These are phyloP conservation scores for Gaillardinia entomophila DNA, from an alignment of 805 yeast genomes.

Conservation along the genomic window DNA sequence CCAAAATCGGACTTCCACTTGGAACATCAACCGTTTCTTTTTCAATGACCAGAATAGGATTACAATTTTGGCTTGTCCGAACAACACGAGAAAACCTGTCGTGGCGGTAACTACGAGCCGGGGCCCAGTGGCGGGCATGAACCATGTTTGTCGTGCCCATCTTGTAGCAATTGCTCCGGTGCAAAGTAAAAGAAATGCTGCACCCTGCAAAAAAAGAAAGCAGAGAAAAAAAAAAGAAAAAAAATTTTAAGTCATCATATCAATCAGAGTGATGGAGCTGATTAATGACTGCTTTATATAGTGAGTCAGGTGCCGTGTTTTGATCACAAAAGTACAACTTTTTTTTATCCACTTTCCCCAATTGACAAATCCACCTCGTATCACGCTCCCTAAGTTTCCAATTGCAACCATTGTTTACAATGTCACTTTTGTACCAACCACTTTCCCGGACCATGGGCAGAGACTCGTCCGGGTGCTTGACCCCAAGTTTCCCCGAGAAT, in stretches of 20 bases:
- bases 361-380: too few species aligned
- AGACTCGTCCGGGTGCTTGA: slow-evolving; percentile 23
- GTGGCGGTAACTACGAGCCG: too few species aligned
- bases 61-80: too few species aligned
- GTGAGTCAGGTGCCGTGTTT: background rate
- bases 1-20: background rate
- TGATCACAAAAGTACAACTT: background rate
- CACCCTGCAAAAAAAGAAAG: slow-evolving; percentile 4
- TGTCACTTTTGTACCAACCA: slow-evolving; percentile 31
- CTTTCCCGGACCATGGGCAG: slow-evolving; percentile 21
- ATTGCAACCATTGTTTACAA: slow-evolving; percentile 4
- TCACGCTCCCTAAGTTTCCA: too few species aligned
- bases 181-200: slow-evolving; percentile 12
- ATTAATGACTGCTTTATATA: slow-evolving; percentile 4
- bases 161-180: too few species aligned
- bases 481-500: slow-evolving; percentile 16
- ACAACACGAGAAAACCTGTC: too few species aligned
- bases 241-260: slow-evolving; percentile 1
- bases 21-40: background rate
- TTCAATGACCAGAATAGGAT: too few species aligned
- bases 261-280: background rate
- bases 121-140: too few species aligned
- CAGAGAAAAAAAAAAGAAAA: slow-evolving; percentile 6
- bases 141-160: too few species aligned
- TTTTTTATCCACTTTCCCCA: slow-evolving; percentile 1